Evolutionary conservation across 441 rosid species (phyloP), one percentile per base, ranked within the genome.

Genomic region (Pelargonium myrrhifolium): DNA sequence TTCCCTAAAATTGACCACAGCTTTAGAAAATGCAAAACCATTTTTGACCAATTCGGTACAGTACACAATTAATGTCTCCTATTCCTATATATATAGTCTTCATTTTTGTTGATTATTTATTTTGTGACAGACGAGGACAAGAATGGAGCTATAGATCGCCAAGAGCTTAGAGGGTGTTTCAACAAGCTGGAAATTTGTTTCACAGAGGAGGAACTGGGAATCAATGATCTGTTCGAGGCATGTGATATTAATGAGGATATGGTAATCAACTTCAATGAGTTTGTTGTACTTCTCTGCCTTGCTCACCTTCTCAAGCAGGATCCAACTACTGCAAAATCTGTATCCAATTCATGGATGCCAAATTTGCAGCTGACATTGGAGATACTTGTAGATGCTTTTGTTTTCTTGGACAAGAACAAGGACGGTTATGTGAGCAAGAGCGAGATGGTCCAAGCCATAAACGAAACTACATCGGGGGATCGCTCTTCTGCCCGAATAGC

Each of bases 251-350:
- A 87, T 39, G 85, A 87, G 28, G 87, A 90, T 71, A 81, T 74
- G 94, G 92, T 87, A 51, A 87, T 93, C 71, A 78, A 84, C 60
- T 93, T 93, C 85, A 88, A 87, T 17, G 99, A 90, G 73, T 93
- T 91, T 83, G 79, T 93, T 45, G 99, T 93, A 42, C 90, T 91
- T 70, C 93, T 93, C 39, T 89, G 99, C 75, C 95, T 91, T 14
- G 95, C 84, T 64, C 83, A 87, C 81, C 97, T 93, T 76, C 87
- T 93, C 56, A 88, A 89, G 76, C 87, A 80, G 37, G 86, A 86
- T 64, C 84, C 95, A 18, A 62, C 86, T 60, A 82, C 84, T 64
- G 76, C 74, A 67, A 80, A 70, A 22, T 80, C 86, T 70, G 97
- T 87, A 85, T 82, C 86, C 83, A 40, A 39, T 35, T 35, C 31